Evolutionary conservation across 768 basidiomycete species (phyloP), one percentile per base, ranked within the genome.

Genomic region (Galerina sulciceps): DNA sequence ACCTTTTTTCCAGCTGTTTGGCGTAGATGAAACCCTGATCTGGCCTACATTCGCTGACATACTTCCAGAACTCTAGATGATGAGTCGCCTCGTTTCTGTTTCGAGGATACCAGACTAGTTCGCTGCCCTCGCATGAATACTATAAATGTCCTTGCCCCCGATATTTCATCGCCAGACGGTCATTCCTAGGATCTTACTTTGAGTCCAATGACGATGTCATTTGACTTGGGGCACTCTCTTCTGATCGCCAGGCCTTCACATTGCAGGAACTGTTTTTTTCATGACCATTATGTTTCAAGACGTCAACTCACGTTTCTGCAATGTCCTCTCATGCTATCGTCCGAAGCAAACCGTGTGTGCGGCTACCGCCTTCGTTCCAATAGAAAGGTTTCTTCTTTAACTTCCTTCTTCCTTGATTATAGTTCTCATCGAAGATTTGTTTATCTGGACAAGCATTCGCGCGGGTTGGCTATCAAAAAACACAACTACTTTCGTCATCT

Each of bases 51-150:
- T 76, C 78, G 77, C 75, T 79, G 76, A 74, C 75, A 76, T 72
- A 72, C 71, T 79, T 79, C 78, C 76, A 79, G 76, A 80, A 79
- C 74, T 70, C 70, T 76, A 75, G 72, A 71, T 75, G 70, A 69
- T 69, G 61, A 63, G 67, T 69, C 65, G 65, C 66, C 67, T 73
- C 66, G 59, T 72, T 73, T 69, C 67, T 66, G 67, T 71, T 69
- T 59, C 59, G 63, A 65, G 57, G 49, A 50, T 49, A 20, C 60
- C 47, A 47, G 50, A 59, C 62, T 57, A 54, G 54, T 48, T 56
- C 47, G 49, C 67, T 62, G 62, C 70, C 67, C 70, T 75, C 63
- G 54, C 67, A 53, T 67, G 70, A 76, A 71, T 70, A 52, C 72
- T 80, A 81, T 82, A 82, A 81, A 81, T 79, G 73, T 53, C 64